Evolutionary conservation across 331 rosid genomes (phyloP).

Genomic region (Acacia concinna): DNA sequence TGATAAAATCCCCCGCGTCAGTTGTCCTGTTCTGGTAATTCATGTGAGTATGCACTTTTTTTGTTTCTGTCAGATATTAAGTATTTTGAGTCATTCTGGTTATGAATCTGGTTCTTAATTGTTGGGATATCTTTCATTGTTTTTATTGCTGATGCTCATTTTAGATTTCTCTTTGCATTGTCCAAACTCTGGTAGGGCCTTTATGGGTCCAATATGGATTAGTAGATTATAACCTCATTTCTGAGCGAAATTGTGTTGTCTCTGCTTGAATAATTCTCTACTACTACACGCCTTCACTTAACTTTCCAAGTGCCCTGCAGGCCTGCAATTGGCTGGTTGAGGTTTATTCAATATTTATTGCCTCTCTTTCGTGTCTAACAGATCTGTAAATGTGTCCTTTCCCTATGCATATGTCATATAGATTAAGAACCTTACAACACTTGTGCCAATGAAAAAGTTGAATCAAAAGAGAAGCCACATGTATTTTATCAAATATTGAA

Average conservation of each 20-base stretch:
- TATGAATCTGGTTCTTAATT: not conserved
- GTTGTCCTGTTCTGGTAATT: conserved; percentile 85
- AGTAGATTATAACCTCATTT: conserved; percentile 13
- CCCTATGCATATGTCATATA: not conserved
- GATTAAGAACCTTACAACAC: not conserved
- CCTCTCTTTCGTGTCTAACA: not conserved
- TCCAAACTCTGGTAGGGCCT: not conserved
- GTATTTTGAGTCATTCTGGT: conserved; percentile 15
- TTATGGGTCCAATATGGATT: conserved; percentile 6
- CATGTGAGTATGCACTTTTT: conserved; percentile 73
- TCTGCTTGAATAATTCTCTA: conserved; percentile 2
- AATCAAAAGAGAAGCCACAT: not conserved
- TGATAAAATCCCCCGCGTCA: conserved; percentile 82
- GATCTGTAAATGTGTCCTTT: not conserved
- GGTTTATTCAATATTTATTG: not conserved
- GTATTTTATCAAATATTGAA: not conserved
- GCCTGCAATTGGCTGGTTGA: not conserved
- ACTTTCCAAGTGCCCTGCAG: conserved; percentile 4
- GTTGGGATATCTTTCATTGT: not conserved
- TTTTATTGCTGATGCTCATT: conserved; percentile 17
- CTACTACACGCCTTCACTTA: not conserved
- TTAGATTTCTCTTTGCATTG: conserved; percentile 8
- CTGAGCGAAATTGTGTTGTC: not conserved
- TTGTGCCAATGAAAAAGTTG: not conserved
- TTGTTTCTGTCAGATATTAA: conserved; percentile 24